A percentile compares a stretch with the other conserved stretches of the same genome.
These are phyloP conservation scores for Debaryomyces maramus DNA, from an alignment of 805 yeast genomes.

Conservation along the genomic window DNA sequence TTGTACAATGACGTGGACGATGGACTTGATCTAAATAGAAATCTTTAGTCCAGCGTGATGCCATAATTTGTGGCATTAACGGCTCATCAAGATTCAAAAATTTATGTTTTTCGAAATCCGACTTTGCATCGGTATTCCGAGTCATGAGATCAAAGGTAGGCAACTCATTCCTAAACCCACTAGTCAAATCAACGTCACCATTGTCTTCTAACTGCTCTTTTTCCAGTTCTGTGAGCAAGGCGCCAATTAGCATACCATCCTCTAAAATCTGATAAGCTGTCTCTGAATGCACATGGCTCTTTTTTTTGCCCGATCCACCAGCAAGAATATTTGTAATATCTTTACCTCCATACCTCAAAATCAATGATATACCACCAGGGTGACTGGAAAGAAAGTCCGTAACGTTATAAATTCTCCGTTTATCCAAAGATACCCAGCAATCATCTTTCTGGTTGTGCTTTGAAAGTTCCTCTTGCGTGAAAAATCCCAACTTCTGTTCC, in stretches of 20 bases:
- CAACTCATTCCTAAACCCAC: background rate
- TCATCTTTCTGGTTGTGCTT: conserved; percentile 16
- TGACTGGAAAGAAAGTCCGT: conserved; percentile 40
- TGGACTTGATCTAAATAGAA: background rate
- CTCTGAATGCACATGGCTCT: background rate
- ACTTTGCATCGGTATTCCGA: background rate
- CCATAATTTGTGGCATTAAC: background rate
- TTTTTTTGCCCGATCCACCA: background rate
- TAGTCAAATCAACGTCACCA: background rate
- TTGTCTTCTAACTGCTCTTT: background rate
- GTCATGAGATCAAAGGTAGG: background rate
- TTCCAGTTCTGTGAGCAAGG: background rate
- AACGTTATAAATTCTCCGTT: conserved; percentile 32
- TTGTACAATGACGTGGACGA: background rate
- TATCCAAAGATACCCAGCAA: conserved; percentile 34
- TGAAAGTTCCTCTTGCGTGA: conserved; percentile 9
- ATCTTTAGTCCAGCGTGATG: background rate
- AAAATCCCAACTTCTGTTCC: too few species aligned
- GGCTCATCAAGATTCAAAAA: background rate
- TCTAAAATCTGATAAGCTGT: background rate
- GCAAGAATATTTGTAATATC: conserved; percentile 44
- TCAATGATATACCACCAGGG: conserved; percentile 53
- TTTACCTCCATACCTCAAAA: conserved; percentile 56
- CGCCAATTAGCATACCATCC: background rate
- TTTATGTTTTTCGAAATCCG: background rate